Evolutionary conservation across 2,329 filamentous ascomycete species (phyloP).

Genomic region (Penicillium sp.): DNA sequence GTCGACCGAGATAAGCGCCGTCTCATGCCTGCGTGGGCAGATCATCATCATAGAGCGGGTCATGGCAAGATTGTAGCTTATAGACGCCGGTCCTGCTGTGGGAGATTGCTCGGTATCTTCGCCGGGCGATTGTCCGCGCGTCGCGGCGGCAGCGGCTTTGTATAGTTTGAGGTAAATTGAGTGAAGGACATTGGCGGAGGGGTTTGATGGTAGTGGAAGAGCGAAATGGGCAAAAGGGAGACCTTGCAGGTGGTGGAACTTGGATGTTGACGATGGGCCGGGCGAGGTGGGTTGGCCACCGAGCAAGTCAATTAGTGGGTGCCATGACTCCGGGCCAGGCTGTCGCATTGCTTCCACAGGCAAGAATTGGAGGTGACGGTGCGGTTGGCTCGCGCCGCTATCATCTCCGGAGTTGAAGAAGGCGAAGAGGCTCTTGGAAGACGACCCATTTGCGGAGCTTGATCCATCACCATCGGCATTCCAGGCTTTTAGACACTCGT

Average conservation of each 20-base stretch:
- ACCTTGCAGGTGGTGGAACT: constrained; percentile 25
- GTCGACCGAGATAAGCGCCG: constrained; percentile 40
- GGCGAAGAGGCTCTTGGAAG: constrained; percentile 39
- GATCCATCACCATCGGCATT: constrained; percentile 12
- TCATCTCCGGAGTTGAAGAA: constrained; percentile 51
- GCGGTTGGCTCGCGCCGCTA: constrained; percentile 48
- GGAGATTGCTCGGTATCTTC: constrained; percentile 12
- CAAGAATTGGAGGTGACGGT: constrained; percentile 48
- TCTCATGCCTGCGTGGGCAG: constrained; percentile 49
- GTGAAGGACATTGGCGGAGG: constrained; percentile 38
- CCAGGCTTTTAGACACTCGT: constrained; percentile 45
- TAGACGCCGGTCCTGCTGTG: constrained; percentile 40
- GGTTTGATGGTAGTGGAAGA: constrained; percentile 39
- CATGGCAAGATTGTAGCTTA: constrained; percentile 59
- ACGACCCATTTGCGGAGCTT: background rate
- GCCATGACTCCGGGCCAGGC: constrained; percentile 41
- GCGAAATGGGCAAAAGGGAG: constrained; percentile 53
- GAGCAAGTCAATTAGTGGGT: constrained; percentile 47
- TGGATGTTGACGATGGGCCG: constrained; percentile 14
- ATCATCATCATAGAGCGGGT: constrained; percentile 54
- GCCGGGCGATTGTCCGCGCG: constrained; percentile 17
- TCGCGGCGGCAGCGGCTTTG: constrained; percentile 35
- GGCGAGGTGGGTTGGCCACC: constrained; percentile 14
- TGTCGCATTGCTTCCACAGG: constrained; percentile 46
- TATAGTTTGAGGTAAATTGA: constrained; percentile 44